These are phyloP conservation scores for Nemania sp. DNA, from an alignment of 2,329 filamentous ascomycete species.

Conservation along the genomic window DNA sequence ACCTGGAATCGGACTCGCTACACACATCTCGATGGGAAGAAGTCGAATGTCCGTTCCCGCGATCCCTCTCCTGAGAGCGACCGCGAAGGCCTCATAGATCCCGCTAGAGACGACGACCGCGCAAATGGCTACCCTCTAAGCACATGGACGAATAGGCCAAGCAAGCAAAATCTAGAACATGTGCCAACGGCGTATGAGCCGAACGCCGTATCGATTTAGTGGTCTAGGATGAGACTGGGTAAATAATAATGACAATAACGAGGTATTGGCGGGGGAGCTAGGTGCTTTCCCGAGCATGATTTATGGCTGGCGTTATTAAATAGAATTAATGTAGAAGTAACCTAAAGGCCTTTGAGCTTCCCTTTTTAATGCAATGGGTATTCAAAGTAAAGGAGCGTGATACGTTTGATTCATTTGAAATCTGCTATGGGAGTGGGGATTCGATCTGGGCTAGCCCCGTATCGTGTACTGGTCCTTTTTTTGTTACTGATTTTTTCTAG, in stretches of 20 bases:
- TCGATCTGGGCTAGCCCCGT: no score
- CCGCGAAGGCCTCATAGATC: constrained; percentile 35
- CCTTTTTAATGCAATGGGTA: not conserved
- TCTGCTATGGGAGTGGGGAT: no score
- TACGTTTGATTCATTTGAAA: not conserved
- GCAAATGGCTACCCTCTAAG: constrained; percentile 2
- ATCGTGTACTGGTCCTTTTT: not conserved
- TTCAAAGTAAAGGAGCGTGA: not conserved
- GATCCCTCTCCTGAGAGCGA: constrained; percentile 34
- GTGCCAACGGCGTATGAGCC: constrained; percentile 30
- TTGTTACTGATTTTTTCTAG: not conserved
- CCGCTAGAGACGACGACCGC: constrained; percentile 10
- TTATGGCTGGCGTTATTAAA: constrained; percentile 6
- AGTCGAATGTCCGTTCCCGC: constrained; percentile 22
- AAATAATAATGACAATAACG: not conserved
- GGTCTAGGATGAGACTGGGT: not conserved
- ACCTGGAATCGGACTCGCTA: constrained; percentile 50
- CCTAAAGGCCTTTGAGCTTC: not conserved
- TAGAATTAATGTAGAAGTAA: constrained; percentile 22
- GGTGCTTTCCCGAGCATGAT: not conserved
- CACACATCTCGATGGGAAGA: constrained; percentile 45
- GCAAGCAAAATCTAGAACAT: constrained; percentile 21
- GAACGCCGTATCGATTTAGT: not conserved
- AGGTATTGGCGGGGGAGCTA: not conserved
- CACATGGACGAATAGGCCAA: constrained; percentile 10